These are phyloP conservation scores for Sonneratia caseolaris DNA, from an alignment of 345 rosid genomes.

Conservation along the genomic window DNA sequence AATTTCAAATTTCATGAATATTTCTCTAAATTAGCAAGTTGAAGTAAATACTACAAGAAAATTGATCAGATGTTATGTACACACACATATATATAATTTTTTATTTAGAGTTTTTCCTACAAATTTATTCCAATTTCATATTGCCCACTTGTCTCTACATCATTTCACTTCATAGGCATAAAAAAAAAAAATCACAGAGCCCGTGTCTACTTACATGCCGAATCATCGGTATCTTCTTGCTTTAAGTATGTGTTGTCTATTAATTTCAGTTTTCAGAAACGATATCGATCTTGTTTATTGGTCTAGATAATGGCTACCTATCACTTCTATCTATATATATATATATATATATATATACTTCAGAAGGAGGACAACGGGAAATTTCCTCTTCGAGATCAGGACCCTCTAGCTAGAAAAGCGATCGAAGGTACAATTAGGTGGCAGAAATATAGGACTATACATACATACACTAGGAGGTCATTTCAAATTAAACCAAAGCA, in stretches of 20 bases:
- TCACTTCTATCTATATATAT: too few relatives aligned
- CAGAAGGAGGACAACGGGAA: too few relatives aligned
- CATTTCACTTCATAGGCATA: neutral
- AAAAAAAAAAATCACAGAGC: too few relatives aligned
- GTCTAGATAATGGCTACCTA: too few relatives aligned
- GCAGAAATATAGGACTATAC: neutral
- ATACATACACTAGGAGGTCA: neutral
- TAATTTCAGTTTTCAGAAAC: too few relatives aligned
- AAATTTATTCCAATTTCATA: neutral
- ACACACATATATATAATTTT: neutral
- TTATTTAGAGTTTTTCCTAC: too few relatives aligned
- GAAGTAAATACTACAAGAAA: neutral
- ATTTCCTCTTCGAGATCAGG: neutral
- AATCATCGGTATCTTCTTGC: too few relatives aligned
- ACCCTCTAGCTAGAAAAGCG: neutral
- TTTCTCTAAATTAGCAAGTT: neutral
- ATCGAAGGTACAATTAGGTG: neutral
- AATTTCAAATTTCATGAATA: neutral
- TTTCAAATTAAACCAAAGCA: neutral
- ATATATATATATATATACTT: too few relatives aligned
- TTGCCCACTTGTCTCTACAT: neutral
- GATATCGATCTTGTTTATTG: too few relatives aligned
- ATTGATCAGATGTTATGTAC: neutral
- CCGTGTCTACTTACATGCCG: too few relatives aligned
- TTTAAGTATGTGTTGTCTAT: too few relatives aligned